Conservation (phyloP, 1,284 basidiomycete species). For the Leccinum pachyderme region DNA sequence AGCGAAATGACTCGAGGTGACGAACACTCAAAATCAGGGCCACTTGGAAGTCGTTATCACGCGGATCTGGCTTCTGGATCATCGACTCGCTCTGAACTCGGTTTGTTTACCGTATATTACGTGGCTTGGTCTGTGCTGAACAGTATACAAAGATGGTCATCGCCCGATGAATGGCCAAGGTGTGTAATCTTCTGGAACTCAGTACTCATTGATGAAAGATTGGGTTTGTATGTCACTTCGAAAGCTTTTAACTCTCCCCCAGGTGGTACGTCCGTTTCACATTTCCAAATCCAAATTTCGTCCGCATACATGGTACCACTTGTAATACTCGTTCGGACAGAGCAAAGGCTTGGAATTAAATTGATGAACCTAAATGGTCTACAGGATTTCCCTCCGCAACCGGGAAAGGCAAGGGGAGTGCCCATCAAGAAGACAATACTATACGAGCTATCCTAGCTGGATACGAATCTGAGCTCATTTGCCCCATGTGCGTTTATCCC, state of each 20-base stretch:
- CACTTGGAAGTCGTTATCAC: not conserved
- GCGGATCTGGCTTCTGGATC: not conserved
- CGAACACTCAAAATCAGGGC: not conserved
- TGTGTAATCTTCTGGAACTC: conserved; percentile 3
- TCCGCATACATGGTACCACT: not conserved
- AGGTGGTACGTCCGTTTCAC: conserved; percentile 19
- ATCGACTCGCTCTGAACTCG: not conserved
- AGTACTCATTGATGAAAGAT: not conserved
- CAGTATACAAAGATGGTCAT: conserved; percentile 9
- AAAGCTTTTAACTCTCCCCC: not conserved
- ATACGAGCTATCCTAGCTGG: conserved; percentile 31
- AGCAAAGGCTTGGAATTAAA: not conserved
- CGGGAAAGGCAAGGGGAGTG: conserved; percentile 29
- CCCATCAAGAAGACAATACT: conserved; percentile 5
- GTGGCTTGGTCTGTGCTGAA: conserved; percentile 2
- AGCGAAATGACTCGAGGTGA: conserved; percentile 11
- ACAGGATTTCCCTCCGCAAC: conserved; percentile 1
- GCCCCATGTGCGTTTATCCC: conserved; percentile 48
- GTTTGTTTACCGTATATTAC: conserved; percentile 6
- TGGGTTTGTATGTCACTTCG: not conserved
- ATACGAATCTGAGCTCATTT: conserved; percentile 53
- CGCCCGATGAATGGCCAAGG: not conserved
- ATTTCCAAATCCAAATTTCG: not conserved
- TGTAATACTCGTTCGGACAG: conserved; percentile 9
- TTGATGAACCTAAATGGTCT: not conserved